Evolutionary conservation across 805 yeast genomes (phyloP), one percentile per base, ranked within the genome.

Genomic region (Saturnispora silvae): DNA sequence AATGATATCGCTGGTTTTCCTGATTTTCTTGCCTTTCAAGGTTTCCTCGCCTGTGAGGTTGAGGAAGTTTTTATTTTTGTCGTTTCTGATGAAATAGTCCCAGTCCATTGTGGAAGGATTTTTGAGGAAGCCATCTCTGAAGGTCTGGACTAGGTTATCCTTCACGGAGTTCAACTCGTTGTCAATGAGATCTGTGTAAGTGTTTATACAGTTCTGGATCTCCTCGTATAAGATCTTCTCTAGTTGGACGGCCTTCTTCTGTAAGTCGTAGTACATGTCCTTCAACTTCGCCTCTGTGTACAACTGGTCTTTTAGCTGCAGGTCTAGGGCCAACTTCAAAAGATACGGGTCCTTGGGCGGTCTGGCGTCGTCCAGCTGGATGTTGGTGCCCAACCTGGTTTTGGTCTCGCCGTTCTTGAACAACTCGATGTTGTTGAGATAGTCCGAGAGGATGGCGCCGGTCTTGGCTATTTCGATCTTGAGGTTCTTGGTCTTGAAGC

Each of bases 21-120:
- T 54, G 20, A 63, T 57, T 31, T 55, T 54, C 22, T 68, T 70
- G n/a, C 28, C 31, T 23, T 51, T 55, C 20, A 54, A 19, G 7
- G 59, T 53, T 14, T 49, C 52, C 13, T 47, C 46, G 7, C 59
- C 50, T 13, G 61, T 44, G 4, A 69, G 52, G 41, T 60, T 61
- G 23, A 70, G 40, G 35, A 72, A 62, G 40, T 64, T 60, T 20
- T 59, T 63, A 20, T 63, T 63, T 33, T 59, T 57, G 32, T 63
- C 60, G 40, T 70, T 61, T 31, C 61, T 48, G 35, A 79, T 73
- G 43, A 77, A 78, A 34, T 70, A 70, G 50, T 78, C 81, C 85
- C 85, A 79, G 54, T 79, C 87, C 43, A 70, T 59, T 29, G 67
- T 68, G n/a, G 74, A 66, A 34, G 75, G 79, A 47, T 75, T 76